phyloP scores from a whole-genome alignment of 306 rosid genomes.

The Pyrus bretschneideri region DNA sequence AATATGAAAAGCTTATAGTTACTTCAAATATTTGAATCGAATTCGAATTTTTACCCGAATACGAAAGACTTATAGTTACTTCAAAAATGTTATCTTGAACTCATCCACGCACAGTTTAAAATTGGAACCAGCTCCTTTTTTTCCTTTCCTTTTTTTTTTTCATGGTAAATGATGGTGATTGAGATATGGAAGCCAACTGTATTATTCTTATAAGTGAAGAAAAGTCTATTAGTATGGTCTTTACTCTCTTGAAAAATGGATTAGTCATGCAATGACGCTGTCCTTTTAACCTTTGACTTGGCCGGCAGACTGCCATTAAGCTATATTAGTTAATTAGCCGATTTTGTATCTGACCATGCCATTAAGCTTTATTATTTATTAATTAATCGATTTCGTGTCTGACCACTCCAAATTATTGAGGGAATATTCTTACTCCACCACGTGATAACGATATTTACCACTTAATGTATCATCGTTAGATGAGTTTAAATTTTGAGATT shows the following conservation, averaged over 20 bases:
- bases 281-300: not conserved
- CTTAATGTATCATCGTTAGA: accelerated
- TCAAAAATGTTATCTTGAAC: not conserved
- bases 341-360: not conserved
- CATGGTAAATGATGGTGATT: not conserved
- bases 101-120: not conserved
- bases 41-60: too few species aligned
- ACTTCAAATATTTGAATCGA: not conserved
- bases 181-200: not conserved
- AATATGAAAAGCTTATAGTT: too few species aligned
- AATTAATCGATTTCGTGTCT: too few species aligned
- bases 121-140: not conserved
- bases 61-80: too few species aligned
- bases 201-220: not conserved
- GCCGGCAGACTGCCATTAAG: not conserved
- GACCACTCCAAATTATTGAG: not conserved
- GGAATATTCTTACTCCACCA: not conserved
- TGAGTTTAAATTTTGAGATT: too few species aligned
- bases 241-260: not conserved
- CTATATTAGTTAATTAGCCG: not conserved
- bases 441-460: too few species aligned
- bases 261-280: not conserved
- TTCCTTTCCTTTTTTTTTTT: not conserved
- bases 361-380: not conserved
- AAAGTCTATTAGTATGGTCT: not conserved